Base-by-base conservation (phyloP, 495 filamentous ascomycete genomes). In the Penicillium malachiteum region DNA sequence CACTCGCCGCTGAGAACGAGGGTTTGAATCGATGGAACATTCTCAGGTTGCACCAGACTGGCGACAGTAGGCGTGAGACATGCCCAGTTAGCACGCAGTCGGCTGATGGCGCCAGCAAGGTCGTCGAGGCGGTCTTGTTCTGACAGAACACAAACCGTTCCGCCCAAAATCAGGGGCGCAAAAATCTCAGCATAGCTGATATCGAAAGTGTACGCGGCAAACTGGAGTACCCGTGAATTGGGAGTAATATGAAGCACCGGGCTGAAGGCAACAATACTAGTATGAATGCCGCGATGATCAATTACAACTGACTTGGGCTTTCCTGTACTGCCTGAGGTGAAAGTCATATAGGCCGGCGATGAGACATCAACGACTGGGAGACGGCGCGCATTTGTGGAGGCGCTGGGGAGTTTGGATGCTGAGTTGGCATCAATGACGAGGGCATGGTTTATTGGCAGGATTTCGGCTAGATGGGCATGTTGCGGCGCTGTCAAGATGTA, bases 151-250 rank as follows among this genome's bases (percentile, higher is more conserved):
- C 65, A 68, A 17, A 70, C 39, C 17, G 49, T 60, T 7, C 50
- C 67, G 16, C 71, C 69, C 18, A 18, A 31, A 0, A 58, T 52
- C 33, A 71, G 40, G 1, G 69, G 54, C 1, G 50, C 87, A 11
- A 63, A 18, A 12, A 55, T 55, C 3, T 48, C 35, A 0, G 6
- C 10, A 10, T 45, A 41, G 16, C 41, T 39, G 37, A 56, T 34
- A 33, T 58, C 60, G 31, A 56, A 63, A 0, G 34, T 30, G 35
- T 56, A 63, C 3, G 60, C 52, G 11, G 60, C 32, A 38, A 58
- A 63, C 11, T 63, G 33, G 12, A 59, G 56, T 0, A 53, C 50
- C 54, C 70, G 59, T 3, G 55, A 6, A n/a, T n/a, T 11, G 4
- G 39, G 34, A 13, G n/a, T 21, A 2, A 40, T 3, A 0, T 14